These are phyloP conservation scores for Rhodotorula glutinis DNA, from an alignment of 1,284 basidiomycete genomes.

Conservation along the genomic window DNA sequence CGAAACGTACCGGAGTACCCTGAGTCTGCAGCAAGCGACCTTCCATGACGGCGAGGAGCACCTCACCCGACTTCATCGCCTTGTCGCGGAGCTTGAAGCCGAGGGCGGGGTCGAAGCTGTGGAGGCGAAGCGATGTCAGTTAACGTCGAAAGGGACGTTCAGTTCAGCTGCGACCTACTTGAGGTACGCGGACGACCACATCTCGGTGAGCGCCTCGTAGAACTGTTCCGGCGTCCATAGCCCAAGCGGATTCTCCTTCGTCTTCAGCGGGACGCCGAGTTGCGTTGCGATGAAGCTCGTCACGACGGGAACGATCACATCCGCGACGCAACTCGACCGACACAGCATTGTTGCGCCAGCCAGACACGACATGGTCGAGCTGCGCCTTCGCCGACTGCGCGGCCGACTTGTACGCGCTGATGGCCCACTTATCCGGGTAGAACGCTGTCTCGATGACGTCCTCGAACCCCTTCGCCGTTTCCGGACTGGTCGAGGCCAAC, in stretches of 20 bases:
- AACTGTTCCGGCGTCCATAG: constrained; percentile 62
- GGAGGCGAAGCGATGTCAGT: constrained; percentile 24
- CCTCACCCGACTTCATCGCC: constrained; percentile 13
- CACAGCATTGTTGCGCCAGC: constrained; percentile 55
- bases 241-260: constrained; percentile 56
- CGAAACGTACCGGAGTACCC: constrained; percentile 7
- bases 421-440: constrained; percentile 23
- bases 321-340: constrained; percentile 66
- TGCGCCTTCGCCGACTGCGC: constrained; percentile 48
- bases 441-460: constrained; percentile 18
- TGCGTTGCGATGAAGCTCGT: constrained; percentile 51
- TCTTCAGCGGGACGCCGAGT: constrained; percentile 61
- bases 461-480: constrained; percentile 1
- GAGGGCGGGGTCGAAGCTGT: constrained; percentile 30
- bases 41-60: constrained; percentile 23
- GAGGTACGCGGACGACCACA: constrained; percentile 32
- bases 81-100: constrained; percentile 36
- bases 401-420: constrained; percentile 16
- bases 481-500: constrained; percentile 10
- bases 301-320: constrained; percentile 49
- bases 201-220: constrained; percentile 56
- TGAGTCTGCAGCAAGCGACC: constrained; percentile 21
- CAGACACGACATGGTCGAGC: constrained; percentile 58
- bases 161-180: constrained; percentile 47
- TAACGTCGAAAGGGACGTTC: constrained; percentile 60